Evolutionary conservation across 306 rosid genomes (phyloP).

Genomic region (Rubus idaeus): DNA sequence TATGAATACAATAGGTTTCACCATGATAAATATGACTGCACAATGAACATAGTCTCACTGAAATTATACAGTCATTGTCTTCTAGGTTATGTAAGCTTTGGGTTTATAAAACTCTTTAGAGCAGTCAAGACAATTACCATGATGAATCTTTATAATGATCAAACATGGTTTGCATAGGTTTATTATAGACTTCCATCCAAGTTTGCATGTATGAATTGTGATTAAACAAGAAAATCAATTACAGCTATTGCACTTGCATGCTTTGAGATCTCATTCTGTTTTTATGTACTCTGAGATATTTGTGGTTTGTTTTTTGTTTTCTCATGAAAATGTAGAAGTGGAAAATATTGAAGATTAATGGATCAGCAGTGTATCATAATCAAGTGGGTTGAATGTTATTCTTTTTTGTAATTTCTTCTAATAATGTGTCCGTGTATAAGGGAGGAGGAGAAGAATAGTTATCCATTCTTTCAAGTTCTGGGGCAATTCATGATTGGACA

Average conservation of each 20-base stretch:
- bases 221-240: not conserved
- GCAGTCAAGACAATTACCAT: not conserved
- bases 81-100: not conserved
- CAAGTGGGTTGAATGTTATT: not conserved
- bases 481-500: not conserved
- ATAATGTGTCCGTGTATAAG: not conserved
- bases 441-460: not conserved
- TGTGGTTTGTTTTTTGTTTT: too few species aligned
- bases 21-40: not conserved
- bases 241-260: not conserved
- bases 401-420: not conserved
- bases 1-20: not conserved
- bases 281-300: not conserved
- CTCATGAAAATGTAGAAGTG: not conserved
- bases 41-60: not conserved
- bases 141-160: not conserved
- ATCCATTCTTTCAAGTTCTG: not conserved
- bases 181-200: not conserved
- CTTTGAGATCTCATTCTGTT: not conserved
- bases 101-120: not conserved
- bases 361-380: conserved; percentile 7
- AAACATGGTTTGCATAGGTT: not conserved
- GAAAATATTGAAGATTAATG: not conserved
- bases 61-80: not conserved
- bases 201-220: not conserved